Percentiles rank a stretch among this genome's conserved stretches.
Evolutionary conservation across 2,329 filamentous ascomycete species (phyloP).

Genomic region (Aspergillus tubingensis): DNA sequence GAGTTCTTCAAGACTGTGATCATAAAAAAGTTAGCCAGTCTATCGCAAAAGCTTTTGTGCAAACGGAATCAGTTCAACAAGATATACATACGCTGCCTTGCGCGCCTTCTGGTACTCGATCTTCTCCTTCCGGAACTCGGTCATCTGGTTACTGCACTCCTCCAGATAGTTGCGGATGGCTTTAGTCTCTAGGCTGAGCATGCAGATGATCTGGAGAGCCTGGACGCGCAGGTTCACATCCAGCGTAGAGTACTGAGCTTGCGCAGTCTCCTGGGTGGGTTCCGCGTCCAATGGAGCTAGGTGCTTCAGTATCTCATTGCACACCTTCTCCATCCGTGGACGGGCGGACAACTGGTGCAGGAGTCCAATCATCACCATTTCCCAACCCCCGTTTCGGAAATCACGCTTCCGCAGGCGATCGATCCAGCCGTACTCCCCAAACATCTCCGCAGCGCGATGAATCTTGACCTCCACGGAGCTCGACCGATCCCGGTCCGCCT

Average conservation of each 20-base stretch:
- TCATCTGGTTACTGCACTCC: conserved; percentile 92
- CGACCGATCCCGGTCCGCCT: conserved; percentile 55
- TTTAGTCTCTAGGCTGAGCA: conserved; percentile 83
- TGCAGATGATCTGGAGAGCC: conserved; percentile 80
- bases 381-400: conserved; percentile 87
- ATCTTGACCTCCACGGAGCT: conserved; percentile 35
- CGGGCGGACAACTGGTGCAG: conserved; percentile 81
- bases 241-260: conserved; percentile 69
- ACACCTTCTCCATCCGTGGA: conserved; percentile 67
- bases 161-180: conserved; percentile 86
- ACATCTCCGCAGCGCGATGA: conserved; percentile 69
- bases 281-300: conserved; percentile 79
- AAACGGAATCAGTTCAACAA: background rate
- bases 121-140: conserved; percentile 89
- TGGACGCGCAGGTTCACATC: conserved; percentile 81
- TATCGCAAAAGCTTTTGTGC: too few relatives aligned
- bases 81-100: conserved; percentile 57
- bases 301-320: conserved; percentile 75
- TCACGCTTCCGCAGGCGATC: conserved; percentile 79
- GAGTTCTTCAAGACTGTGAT: conserved; percentile 45
- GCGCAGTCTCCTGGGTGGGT: conserved; percentile 73
- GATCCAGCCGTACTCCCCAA: conserved; percentile 77
- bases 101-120: conserved; percentile 85
- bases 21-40: background rate
- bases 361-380: conserved; percentile 83